Evolutionary conservation across 164 flowering plant species (phyloP), one percentile per base, ranked within the genome.

Genomic region (Echeveria elegans): DNA sequence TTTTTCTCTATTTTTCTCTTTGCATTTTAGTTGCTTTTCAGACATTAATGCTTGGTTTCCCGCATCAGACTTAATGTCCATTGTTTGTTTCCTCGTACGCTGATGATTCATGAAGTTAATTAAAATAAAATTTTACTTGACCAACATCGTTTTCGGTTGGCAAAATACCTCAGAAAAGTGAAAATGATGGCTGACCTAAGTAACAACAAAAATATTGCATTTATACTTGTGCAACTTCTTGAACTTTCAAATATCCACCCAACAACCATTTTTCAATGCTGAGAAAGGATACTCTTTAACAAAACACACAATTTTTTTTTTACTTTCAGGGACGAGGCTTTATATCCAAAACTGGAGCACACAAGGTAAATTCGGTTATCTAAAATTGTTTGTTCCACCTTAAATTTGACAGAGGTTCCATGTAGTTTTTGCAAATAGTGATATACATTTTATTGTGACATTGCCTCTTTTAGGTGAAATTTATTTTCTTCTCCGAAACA

Each of bases 401-500:
- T 28, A 53, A 24, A 21, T 53, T 52, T 52, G 52, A 47, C 5
- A 21, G 12, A 52, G 7, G 24, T 23, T 18, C 32, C 18, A 19
- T 36, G n/a, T 30, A 26, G 38, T 31, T 11, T 14, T 41, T 23
- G 47, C 23, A 6, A 19, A 4, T 52, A 23, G 12, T 52, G 58
- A 53, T 53, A 47, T 18, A 47, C 2, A 5, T 53, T 11, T 53
- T 24, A 40, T 14, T 26, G 60, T 53, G 31, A 24, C 18, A 11
- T 11, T 53, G 60, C 45, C 14, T 69, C 15, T 36, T n/a, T n/a
- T 69, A 92, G 97, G 94, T 91, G 53, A 92, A 87, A 80, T 92
- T 89, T 36, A 82, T 95, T 67, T 77, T 77, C 77, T 87, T 92
- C 82, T 88, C 97, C 67, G 77, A 78, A 75, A 86, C 94, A 5